phyloP scores from a whole-genome alignment of 2,329 filamentous ascomycete genomes.

The Cordyceps farinosa region DNA sequence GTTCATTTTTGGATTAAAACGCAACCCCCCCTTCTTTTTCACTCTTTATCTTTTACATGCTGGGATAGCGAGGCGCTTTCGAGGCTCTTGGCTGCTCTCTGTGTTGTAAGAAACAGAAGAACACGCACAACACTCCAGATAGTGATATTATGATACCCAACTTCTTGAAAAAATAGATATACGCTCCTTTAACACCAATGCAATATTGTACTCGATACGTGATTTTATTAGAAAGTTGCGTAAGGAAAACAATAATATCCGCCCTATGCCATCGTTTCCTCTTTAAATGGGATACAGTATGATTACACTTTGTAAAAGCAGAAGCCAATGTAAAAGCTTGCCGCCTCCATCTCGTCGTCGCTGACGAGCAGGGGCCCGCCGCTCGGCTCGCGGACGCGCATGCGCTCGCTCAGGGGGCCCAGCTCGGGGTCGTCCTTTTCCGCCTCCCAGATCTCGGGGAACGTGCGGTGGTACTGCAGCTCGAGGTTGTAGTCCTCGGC shows the following conservation, averaged over 20 bases:
- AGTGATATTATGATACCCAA: constrained; percentile 23
- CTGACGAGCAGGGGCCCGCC: constrained; percentile 67
- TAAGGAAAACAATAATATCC: background rate
- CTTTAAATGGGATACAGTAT: background rate
- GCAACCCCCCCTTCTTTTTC: background rate
- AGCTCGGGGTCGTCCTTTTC: constrained; percentile 83
- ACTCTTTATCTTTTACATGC: background rate
- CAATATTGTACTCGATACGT: background rate
- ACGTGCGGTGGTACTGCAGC: constrained; percentile 87
- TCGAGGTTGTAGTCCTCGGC: constrained; percentile 97
- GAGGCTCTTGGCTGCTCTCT: background rate
- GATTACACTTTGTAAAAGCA: constrained; percentile 89
- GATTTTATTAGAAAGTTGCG: too few relatives aligned
- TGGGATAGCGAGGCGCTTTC: background rate
- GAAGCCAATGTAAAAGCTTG: constrained; percentile 87
- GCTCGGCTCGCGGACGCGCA: constrained; percentile 78
- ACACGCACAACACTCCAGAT: constrained; percentile 9
- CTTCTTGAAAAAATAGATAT: constrained; percentile 3
- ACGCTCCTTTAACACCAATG: constrained; percentile 10
- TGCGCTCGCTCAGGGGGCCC: constrained; percentile 85
- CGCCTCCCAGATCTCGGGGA: constrained; percentile 85
- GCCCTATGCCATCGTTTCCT: background rate
- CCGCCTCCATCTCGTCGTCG: constrained; percentile 88
- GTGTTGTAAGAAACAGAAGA: background rate
- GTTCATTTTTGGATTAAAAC: background rate